Conservation (phyloP, 2,329 filamentous ascomycete genomes). For the Parascedosporium putredinis region DNA sequence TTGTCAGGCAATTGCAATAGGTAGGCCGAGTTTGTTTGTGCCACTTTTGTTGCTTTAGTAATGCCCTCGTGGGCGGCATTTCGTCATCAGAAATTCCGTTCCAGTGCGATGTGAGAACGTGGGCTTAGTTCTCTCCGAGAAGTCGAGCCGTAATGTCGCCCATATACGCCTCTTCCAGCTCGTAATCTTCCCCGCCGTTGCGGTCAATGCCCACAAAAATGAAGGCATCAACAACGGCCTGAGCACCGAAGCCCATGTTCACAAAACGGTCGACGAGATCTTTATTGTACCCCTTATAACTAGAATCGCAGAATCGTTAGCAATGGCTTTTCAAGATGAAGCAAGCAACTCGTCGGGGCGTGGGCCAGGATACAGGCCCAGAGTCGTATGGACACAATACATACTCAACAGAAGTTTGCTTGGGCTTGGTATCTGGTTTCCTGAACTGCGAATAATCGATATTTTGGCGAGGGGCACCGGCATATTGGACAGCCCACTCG, state of each 20-base stretch:
- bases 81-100: background rate
- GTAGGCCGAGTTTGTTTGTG: too few relatives aligned
- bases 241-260: constrained; percentile 83
- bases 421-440: constrained; percentile 41
- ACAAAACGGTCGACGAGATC: constrained; percentile 75
- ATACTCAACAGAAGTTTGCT: constrained; percentile 15
- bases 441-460: constrained; percentile 27
- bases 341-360: too few relatives aligned
- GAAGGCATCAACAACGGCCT: constrained; percentile 78
- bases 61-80: too few relatives aligned
- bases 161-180: constrained; percentile 82
- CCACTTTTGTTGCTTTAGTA: too few relatives aligned
- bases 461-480: constrained; percentile 53
- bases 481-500: constrained; percentile 81
- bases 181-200: constrained; percentile 68
- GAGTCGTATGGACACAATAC: background rate
- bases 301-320: constrained; percentile 28
- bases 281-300: constrained; percentile 81
- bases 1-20: too few relatives aligned
- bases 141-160: constrained; percentile 80
- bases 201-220: constrained; percentile 70
- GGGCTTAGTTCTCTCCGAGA: constrained; percentile 62
- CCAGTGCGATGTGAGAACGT: too few relatives aligned
- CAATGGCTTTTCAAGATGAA: too few relatives aligned
- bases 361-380: background rate